Percentiles rank a stretch among this genome's conserved stretches.
These are phyloP conservation scores for Heterobasidion annosum DNA, from an alignment of 1,284 basidiomycete species.

Conservation along the genomic window DNA sequence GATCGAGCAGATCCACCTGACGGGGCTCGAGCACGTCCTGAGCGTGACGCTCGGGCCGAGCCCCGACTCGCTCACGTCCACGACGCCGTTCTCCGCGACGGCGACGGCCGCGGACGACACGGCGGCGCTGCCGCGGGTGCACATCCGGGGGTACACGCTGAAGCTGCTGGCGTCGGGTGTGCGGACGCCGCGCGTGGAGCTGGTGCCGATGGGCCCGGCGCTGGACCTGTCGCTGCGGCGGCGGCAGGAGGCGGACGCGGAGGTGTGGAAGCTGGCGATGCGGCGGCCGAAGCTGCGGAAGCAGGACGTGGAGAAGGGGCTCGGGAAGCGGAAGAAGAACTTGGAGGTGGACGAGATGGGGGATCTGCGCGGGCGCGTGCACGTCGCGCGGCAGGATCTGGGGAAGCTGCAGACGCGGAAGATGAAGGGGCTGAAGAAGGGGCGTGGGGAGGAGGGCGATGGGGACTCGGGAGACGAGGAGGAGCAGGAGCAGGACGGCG, in stretches of 20 bases:
- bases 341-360: constrained; percentile 98
- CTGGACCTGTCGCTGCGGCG: constrained; percentile 82
- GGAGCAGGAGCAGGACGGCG: constrained; percentile 8
- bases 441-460: constrained; percentile 21
- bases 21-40: constrained; percentile 88
- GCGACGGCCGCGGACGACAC: constrained; percentile 27
- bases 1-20: constrained; percentile 77
- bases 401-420: constrained; percentile 80
- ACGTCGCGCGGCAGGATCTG: constrained; percentile 88
- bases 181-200: constrained; percentile 72
- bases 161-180: constrained; percentile 71
- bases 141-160: constrained; percentile 84
- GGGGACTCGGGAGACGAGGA: constrained; percentile 19
- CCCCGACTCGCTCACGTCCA: constrained; percentile 37
- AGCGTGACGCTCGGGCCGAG: constrained; percentile 75
- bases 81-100: too few species aligned
- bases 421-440: constrained; percentile 81
- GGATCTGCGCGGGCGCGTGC: constrained; percentile 85
- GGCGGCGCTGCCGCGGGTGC: constrained; percentile 66
- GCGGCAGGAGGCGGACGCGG: constrained; percentile 66
- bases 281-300: constrained; percentile 84
- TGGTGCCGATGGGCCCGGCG: constrained; percentile 87
- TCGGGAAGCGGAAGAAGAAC: constrained; percentile 93
- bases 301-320: constrained; percentile 74
- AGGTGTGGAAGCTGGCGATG: constrained; percentile 76